phyloP scores from a whole-genome alignment of 2,329 filamentous ascomycete genomes.

The Geoglossum cookeanum region DNA sequence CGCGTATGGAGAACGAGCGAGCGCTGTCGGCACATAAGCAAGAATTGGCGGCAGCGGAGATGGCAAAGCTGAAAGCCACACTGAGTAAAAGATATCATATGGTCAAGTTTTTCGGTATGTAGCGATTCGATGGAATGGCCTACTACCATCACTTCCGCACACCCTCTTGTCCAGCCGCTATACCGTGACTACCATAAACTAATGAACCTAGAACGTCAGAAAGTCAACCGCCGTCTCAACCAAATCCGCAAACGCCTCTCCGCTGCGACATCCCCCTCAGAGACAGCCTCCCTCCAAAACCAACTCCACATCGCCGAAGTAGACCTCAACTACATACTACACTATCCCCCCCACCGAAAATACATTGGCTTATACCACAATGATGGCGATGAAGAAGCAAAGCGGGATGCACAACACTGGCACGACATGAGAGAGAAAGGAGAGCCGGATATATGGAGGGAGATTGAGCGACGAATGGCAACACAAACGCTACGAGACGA shows the following conservation, averaged over 20 bases:
- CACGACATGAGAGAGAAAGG: constrained; percentile 25
- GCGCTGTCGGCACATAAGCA: constrained; percentile 48
- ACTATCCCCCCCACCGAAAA: constrained; percentile 49
- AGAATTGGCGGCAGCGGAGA: constrained; percentile 39
- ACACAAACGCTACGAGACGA: constrained; percentile 32
- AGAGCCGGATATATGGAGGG: constrained; percentile 43
- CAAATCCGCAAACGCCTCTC: constrained; percentile 40
- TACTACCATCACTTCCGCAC: constrained; percentile 6
- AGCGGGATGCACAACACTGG: constrained; percentile 9
- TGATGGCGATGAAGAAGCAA: constrained; percentile 19
- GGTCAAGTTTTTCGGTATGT: constrained; percentile 63
- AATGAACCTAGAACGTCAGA: constrained; percentile 42
- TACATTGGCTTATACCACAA: constrained; percentile 42
- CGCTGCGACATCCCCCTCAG: constrained; percentile 30
- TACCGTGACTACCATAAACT: constrained; percentile 5
- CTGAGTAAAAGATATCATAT: constrained; percentile 71
- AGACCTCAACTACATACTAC: constrained; percentile 56
- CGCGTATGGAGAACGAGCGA: constrained; percentile 49
- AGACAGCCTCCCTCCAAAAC: constrained; percentile 31
- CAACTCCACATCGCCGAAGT: constrained; percentile 51
- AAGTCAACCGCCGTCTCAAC: constrained; percentile 47
- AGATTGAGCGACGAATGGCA: constrained; percentile 44
- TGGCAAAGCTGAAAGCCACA: constrained; percentile 41
- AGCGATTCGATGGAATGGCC: constrained; percentile 6
- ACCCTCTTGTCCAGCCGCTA: not conserved